Evolutionary conservation across 148 eudicot genomes (phyloP).

Genomic region (Cornus florida): DNA sequence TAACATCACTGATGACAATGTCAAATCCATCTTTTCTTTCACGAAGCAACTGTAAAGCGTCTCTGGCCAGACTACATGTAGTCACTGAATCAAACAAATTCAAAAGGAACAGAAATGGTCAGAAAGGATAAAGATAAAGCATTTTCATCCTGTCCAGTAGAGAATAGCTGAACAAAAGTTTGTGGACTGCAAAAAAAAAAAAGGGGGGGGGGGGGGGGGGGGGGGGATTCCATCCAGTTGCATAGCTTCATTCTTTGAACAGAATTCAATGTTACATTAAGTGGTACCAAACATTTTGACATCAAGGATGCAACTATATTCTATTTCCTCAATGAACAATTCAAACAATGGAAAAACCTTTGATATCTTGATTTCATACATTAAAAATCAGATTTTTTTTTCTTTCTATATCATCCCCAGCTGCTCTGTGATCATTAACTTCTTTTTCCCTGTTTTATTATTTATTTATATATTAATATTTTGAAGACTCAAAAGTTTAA

Average conservation of each 20-base stretch:
- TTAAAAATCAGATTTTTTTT: neutral
- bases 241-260: neutral
- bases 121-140: neutral
- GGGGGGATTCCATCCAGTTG: neutral
- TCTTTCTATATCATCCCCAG: too few relatives aligned
- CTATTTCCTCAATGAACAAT: neutral
- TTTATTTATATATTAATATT: too few relatives aligned
- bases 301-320: neutral
- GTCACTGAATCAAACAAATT: conserved; percentile 61
- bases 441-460: too few relatives aligned
- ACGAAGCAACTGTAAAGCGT: conserved; percentile 83
- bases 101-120: conserved; percentile 12
- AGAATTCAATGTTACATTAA: neutral
- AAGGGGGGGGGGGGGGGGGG: neutral
- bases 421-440: too few relatives aligned
- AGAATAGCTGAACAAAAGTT: neutral
- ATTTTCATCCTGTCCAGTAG: neutral
- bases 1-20: conserved; percentile 96
- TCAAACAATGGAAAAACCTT: neutral
- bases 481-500: too few relatives aligned
- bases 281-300: neutral
- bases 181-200: neutral
- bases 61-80: conserved; percentile 81
- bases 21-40: conserved; percentile 88
- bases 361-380: neutral